These are phyloP conservation scores for Aspergillus fischeri DNA, from an alignment of 2,329 filamentous ascomycete species.

Conservation along the genomic window DNA sequence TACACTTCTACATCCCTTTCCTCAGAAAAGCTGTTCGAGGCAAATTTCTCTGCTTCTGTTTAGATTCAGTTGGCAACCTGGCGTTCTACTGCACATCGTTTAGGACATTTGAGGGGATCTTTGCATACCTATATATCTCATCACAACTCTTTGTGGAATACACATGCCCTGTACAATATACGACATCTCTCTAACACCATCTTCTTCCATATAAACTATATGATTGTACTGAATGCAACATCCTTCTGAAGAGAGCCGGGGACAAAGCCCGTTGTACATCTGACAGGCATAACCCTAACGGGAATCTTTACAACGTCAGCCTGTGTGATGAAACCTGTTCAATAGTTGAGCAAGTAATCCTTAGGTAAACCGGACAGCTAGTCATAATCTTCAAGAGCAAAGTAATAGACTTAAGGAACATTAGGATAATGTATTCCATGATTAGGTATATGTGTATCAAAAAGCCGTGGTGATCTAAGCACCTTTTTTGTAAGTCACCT, in stretches of 20 bases:
- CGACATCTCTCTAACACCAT: neutral
- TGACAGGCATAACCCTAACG: neutral
- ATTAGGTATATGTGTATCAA: neutral
- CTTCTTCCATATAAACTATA: neutral
- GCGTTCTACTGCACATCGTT: neutral
- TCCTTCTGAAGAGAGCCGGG: neutral
- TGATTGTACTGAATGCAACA: neutral
- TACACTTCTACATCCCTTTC: neutral
- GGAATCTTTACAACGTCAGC: neutral
- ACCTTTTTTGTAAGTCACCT: slow-evolving; percentile 3
- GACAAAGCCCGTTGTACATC: neutral
- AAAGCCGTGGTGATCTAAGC: neutral
- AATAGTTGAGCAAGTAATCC: neutral
- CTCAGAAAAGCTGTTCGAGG: neutral
- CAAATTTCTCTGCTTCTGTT: neutral
- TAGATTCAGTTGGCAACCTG: neutral
- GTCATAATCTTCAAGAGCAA: neutral
- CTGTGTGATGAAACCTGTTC: neutral
- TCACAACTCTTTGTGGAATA: neutral
- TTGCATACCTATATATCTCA: neutral
- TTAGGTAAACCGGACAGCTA: neutral
- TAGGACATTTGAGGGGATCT: neutral
- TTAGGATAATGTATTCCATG: neutral
- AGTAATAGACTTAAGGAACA: neutral
- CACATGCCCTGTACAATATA: neutral